These are phyloP conservation scores for Penicillium maclennaniae DNA, from an alignment of 495 filamentous ascomycete species.

Conservation along the genomic window DNA sequence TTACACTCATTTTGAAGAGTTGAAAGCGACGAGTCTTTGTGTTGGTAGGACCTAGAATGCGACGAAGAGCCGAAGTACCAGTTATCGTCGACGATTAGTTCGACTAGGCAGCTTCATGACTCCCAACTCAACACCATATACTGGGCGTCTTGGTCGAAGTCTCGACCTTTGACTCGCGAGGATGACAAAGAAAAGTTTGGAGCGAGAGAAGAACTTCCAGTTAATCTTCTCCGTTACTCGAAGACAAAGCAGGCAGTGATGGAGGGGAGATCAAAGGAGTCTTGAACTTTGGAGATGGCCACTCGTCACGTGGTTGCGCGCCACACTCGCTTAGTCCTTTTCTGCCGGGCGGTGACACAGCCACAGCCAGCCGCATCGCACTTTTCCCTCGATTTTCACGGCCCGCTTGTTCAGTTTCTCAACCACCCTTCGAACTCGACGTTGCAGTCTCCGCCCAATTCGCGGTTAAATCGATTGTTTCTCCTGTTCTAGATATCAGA, in stretches of 20 bases:
- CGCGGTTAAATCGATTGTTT: constrained; percentile 94
- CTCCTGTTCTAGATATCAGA: constrained; percentile 62
- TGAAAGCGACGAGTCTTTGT: neutral
- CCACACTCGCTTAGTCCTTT: constrained; percentile 36
- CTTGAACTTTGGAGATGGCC: constrained; percentile 7
- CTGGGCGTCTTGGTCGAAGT: neutral
- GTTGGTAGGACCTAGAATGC: neutral
- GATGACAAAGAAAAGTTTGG: neutral
- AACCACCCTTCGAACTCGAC: constrained; percentile 57
- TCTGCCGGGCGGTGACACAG: constrained; percentile 30
- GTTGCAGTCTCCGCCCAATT: constrained; percentile 82
- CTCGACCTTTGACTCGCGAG: neutral
- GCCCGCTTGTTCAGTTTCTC: constrained; percentile 21
- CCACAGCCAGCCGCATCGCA: constrained; percentile 42
- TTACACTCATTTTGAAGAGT: constrained; percentile 46
- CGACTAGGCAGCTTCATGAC: constrained; percentile 47
- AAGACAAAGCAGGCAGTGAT: constrained; percentile 12
- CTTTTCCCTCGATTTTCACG: constrained; percentile 40
- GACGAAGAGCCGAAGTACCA: constrained; percentile 21
- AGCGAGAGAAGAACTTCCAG: neutral
- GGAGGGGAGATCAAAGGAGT: constrained; percentile 9
- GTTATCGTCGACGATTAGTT: constrained; percentile 46
- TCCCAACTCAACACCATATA: constrained; percentile 31
- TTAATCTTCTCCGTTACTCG: neutral
- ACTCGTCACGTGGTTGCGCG: constrained; percentile 30